Evolutionary conservation across 768 basidiomycete genomes (phyloP).

Genomic region (Xanthoconium stramineum): DNA sequence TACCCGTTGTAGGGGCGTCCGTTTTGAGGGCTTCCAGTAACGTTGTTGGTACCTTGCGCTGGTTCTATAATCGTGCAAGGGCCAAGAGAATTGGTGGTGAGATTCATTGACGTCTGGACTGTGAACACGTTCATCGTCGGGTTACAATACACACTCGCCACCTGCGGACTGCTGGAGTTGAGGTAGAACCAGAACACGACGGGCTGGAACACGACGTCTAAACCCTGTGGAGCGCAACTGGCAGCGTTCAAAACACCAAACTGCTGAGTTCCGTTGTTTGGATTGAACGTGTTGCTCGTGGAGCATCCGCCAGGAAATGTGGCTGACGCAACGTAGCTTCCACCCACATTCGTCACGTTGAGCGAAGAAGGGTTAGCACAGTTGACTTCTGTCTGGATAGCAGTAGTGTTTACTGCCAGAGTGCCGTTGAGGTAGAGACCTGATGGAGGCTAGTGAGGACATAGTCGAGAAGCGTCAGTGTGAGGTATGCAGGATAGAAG

Average conservation of each 20-base stretch:
- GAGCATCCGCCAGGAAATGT: slow-evolving; percentile 48
- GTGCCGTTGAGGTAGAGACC: slow-evolving; percentile 48
- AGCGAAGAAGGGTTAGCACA: slow-evolving; percentile 42
- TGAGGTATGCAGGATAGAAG: background rate
- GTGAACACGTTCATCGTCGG: slow-evolving; percentile 46
- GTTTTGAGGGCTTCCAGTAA: slow-evolving; percentile 43
- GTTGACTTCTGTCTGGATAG: slow-evolving; percentile 40
- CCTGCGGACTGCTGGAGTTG: slow-evolving; percentile 35
- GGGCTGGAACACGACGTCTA: slow-evolving; percentile 43
- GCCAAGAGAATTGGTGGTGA: slow-evolving; percentile 42
- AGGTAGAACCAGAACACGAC: slow-evolving; percentile 71
- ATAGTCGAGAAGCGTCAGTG: background rate
- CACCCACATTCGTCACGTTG: slow-evolving; percentile 18
- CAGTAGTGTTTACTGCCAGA: slow-evolving; percentile 51
- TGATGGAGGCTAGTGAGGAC: slow-evolving; percentile 38
- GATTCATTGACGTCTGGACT: slow-evolving; percentile 41
- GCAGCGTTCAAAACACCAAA: slow-evolving; percentile 46
- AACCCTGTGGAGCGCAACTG: slow-evolving; percentile 27
- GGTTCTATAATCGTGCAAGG: slow-evolving; percentile 33
- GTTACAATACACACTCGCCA: slow-evolving; percentile 53
- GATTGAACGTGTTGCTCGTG: slow-evolving; percentile 35
- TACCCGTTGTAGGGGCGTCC: slow-evolving; percentile 60
- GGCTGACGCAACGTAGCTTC: slow-evolving; percentile 39
- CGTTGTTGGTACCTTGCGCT: slow-evolving; percentile 45
- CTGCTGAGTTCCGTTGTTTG: slow-evolving; percentile 39